Conservation (phyloP, 1,284 basidiomycete species). For the Pseudozyma tsukubaensis region DNA sequence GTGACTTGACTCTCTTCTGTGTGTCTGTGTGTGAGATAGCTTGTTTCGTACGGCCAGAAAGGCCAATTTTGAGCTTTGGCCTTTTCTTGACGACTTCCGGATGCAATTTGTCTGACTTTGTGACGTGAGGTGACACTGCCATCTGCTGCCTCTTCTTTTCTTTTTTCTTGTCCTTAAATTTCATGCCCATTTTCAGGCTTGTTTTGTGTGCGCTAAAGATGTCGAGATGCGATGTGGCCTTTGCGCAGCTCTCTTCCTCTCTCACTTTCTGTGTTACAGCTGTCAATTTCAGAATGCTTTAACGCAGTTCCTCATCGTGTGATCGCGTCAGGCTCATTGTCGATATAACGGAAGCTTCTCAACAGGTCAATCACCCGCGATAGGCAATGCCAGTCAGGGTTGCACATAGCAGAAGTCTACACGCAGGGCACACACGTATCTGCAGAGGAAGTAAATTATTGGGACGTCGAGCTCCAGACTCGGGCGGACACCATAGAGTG, state of each 20-base stretch:
- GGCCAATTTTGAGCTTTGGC: background rate
- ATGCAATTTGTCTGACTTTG: constrained; percentile 1
- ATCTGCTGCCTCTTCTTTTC: too few relatives aligned
- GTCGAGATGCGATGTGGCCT: constrained; percentile 2
- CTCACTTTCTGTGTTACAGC: constrained; percentile 1
- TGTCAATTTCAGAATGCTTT: background rate
- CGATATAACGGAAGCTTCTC: too few relatives aligned
- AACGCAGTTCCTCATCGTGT: background rate
- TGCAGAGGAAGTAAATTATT: too few relatives aligned
- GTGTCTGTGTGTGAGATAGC: background rate
- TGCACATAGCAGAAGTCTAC: too few relatives aligned
- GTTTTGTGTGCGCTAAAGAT: background rate
- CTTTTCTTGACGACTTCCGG: constrained; percentile 5
- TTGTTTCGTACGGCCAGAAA: constrained; percentile 36
- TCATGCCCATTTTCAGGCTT: background rate
- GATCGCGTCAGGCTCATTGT: background rate
- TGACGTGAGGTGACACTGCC: too few relatives aligned
- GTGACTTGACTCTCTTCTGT: background rate
- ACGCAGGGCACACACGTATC: too few relatives aligned
- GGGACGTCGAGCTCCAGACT: too few relatives aligned
- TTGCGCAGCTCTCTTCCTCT: constrained; percentile 1
- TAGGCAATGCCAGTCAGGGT: too few relatives aligned
- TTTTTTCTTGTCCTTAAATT: background rate
- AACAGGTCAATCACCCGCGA: too few relatives aligned
- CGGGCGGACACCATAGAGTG: too few relatives aligned